These are phyloP conservation scores for Endotrypanum monterogeii DNA, from an alignment of 208 protist species.

Conservation along the genomic window DNA sequence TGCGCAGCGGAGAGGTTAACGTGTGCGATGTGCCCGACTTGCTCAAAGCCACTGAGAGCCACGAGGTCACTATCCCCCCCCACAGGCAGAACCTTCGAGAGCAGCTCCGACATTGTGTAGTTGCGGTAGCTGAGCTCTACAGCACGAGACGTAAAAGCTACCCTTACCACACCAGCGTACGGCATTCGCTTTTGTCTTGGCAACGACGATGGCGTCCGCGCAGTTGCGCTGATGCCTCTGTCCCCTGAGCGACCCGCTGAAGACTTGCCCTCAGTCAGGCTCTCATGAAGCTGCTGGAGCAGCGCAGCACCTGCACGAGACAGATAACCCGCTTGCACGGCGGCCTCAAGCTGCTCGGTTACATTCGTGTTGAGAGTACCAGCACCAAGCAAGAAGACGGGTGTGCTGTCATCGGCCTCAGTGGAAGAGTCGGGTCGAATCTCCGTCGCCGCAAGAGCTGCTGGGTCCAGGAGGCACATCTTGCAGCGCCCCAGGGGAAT, in stretches of 20 bases:
- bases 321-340: conserved; percentile 3
- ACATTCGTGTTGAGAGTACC: not conserved
- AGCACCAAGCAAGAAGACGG: conserved; percentile 14
- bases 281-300: conserved; percentile 16
- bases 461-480: conserved; percentile 26
- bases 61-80: conserved; percentile 24
- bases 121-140: conserved; percentile 67
- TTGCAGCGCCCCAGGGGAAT: conserved; percentile 22
- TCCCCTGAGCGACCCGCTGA: not conserved
- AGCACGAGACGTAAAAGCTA: conserved; percentile 37
- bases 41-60: conserved; percentile 82
- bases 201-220: not conserved
- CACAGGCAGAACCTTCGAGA: conserved; percentile 44
- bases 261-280: not conserved
- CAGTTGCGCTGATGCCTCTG: not conserved
- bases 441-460: conserved; percentile 2
- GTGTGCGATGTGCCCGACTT: conserved; percentile 97
- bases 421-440: not conserved
- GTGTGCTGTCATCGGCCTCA: not conserved
- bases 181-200: not conserved
- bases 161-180: conserved; percentile 6
- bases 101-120: conserved; percentile 86
- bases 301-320: conserved; percentile 10
- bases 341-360: not conserved
- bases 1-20: conserved; percentile 95